phyloP scores from a whole-genome alignment of 2,329 filamentous ascomycete species.

The Claviceps maximensis region DNA sequence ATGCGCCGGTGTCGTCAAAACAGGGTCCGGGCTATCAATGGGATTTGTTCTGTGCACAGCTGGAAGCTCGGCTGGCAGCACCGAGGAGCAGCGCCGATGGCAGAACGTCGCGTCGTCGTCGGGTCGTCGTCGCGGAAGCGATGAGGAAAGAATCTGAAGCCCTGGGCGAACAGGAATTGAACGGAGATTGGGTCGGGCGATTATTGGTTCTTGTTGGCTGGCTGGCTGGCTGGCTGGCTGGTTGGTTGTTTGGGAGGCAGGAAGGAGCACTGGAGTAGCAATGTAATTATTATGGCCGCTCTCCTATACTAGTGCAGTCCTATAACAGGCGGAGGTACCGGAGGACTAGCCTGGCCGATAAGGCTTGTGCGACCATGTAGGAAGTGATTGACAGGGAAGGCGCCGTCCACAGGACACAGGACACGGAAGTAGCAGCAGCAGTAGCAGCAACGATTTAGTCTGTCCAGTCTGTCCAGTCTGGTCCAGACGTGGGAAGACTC shows the following conservation, averaged over 20 bases:
- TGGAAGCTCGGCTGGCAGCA: background rate
- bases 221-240: background rate
- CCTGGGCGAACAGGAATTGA: background rate
- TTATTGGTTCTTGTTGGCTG: background rate
- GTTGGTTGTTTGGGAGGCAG: background rate
- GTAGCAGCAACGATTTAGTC: background rate
- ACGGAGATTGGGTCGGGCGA: background rate
- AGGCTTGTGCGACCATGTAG: background rate
- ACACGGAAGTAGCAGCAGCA: background rate
- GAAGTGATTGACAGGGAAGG: slow-evolving; percentile 1
- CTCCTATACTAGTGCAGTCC: background rate
- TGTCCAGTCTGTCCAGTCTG: background rate
- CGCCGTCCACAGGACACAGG: background rate
- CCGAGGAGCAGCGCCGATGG: background rate
- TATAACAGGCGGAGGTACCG: background rate
- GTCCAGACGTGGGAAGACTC: background rate
- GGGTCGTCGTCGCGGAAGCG: background rate
- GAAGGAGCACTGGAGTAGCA: background rate
- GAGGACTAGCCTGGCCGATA: background rate
- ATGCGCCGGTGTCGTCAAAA: background rate
- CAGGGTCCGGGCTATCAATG: background rate
- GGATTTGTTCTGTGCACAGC: background rate
- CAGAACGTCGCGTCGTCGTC: background rate
- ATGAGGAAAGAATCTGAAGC: background rate
- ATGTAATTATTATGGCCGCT: background rate